phyloP scores from a whole-genome alignment of 768 basidiomycete species.

The Tricholoma flavovirens region DNA sequence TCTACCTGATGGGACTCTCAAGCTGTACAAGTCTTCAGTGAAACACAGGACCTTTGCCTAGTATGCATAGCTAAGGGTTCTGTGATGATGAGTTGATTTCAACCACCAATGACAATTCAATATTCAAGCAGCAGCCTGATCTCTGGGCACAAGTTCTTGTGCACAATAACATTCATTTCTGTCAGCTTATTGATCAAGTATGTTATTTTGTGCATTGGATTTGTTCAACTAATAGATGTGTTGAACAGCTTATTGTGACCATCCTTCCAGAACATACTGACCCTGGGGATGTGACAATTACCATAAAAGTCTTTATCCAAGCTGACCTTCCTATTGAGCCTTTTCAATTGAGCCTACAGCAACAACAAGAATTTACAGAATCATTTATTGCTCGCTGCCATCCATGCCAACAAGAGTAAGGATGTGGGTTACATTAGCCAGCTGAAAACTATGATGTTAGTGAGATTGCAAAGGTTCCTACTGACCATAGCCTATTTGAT shows the following conservation, averaged over 20 bases:
- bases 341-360: slow-evolving; percentile 89
- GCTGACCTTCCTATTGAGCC: slow-evolving; percentile 96
- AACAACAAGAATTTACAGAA: slow-evolving; percentile 98
- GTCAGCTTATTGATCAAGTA: slow-evolving; percentile 90
- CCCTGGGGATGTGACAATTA: slow-evolving; percentile 96
- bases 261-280: slow-evolving; percentile 96
- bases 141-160: slow-evolving; percentile 95
- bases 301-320: slow-evolving; percentile 97
- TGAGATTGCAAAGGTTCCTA: slow-evolving; percentile 96
- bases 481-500: slow-evolving; percentile 91
- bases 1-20: slow-evolving; percentile 5
- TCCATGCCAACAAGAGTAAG: slow-evolving; percentile 97
- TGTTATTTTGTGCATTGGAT: neutral
- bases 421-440: slow-evolving; percentile 98
- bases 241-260: slow-evolving; percentile 75
- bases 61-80: slow-evolving; percentile 98
- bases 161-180: slow-evolving; percentile 85
- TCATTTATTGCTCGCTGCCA: slow-evolving; percentile 87
- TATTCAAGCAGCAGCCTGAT: slow-evolving; percentile 99
- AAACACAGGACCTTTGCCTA: slow-evolving; percentile 94
- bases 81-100: slow-evolving; percentile 96
- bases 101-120: slow-evolving; percentile 98
- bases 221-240: slow-evolving; percentile 4
- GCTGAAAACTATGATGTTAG: slow-evolving; percentile 86
- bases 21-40: slow-evolving; percentile 97